Base-by-base conservation (phyloP, 1,284 basidiomycete species). In the Chondrostereum purpureum region DNA sequence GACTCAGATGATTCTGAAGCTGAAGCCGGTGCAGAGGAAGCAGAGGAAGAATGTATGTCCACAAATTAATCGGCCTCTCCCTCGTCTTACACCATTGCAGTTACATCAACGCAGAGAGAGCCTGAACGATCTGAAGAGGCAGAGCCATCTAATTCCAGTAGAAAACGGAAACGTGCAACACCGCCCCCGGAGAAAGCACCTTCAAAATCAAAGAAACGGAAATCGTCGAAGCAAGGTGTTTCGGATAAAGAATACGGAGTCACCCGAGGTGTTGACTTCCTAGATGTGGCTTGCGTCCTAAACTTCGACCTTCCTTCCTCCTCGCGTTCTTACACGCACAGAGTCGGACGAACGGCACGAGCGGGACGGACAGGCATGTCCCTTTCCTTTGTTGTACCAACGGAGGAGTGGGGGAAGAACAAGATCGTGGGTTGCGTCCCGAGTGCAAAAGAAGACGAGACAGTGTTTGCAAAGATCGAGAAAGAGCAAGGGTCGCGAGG, bases 271-370 rank as follows among this genome's bases (percentile, higher is more conserved):
- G 84, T 99, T 52, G 96, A 99, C 67, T 99, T 99, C 64, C 77
- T 98, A 56, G 88, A 96, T 55, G 96, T 99, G 38, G 86, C 94
- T 2, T 98, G 94, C 57, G 96, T 99, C 5, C 80, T 99, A 67
- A 99, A 99, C 70, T 99, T 99, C 66, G 96, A 99, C 65, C 77
- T 99, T 5, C 96, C 96, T 0, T 75, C 82, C 2, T 87, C 91
- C 1, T 76, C 89, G 2, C 84, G 83, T n/a, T 79, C 92, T 2
- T 99, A 99, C 64, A 94, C 90, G 2, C 96, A 99, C 63, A 88
- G 96, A 39, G 88, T 99, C 11, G 96, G 96, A 4, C 83, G 95
- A 17, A 99, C 95, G 0, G 94, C 95, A 3, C 88, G 96, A 33
- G 96, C 94, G 0, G 95, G 96, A 1, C 83, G 92, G 24, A 88